Percentiles rank a stretch among this genome's conserved stretches.
Evolutionary conservation across 2,329 filamentous ascomycete genomes (phyloP).

Genomic region (Calonectria ilicicola): DNA sequence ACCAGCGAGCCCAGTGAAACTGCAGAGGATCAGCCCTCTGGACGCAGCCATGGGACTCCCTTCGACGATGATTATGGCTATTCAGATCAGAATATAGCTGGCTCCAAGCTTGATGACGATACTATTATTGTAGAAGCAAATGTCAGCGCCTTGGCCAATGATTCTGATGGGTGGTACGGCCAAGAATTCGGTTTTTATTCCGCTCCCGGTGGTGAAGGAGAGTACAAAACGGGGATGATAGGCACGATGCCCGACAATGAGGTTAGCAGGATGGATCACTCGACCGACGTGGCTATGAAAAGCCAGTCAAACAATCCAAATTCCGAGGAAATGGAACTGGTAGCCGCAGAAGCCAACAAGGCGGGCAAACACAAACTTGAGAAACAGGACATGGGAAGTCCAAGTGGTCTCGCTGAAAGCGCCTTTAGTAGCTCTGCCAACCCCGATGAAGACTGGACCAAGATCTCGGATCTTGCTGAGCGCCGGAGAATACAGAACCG

Average conservation of each 20-base stretch:
- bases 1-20: no score
- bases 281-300: no score
- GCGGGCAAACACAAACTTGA: no score
- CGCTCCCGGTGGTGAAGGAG: conserved; percentile 61
- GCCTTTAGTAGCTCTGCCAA: conserved; percentile 95
- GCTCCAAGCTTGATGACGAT: conserved; percentile 83
- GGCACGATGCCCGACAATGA: no score
- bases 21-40: no score
- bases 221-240: no score
- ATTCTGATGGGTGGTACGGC: conserved; percentile 94
- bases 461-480: conserved; percentile 97
- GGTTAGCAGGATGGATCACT: no score
- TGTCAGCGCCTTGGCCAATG: conserved; percentile 90
- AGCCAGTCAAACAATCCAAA: no score
- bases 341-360: no score
- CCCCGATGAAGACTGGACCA: conserved; percentile 98
- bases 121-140: conserved; percentile 95
- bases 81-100: conserved; percentile 72
- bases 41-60: conserved; percentile 9
- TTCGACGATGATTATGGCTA: conserved; percentile 62
- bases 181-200: conserved; percentile 98
- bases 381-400: no score
- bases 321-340: no score
- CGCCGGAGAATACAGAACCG: conserved; percentile 95
- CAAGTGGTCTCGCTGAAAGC: no score